Conservation (phyloP, 2,329 filamentous ascomycete genomes). For the Microdochium nivale region DNA sequence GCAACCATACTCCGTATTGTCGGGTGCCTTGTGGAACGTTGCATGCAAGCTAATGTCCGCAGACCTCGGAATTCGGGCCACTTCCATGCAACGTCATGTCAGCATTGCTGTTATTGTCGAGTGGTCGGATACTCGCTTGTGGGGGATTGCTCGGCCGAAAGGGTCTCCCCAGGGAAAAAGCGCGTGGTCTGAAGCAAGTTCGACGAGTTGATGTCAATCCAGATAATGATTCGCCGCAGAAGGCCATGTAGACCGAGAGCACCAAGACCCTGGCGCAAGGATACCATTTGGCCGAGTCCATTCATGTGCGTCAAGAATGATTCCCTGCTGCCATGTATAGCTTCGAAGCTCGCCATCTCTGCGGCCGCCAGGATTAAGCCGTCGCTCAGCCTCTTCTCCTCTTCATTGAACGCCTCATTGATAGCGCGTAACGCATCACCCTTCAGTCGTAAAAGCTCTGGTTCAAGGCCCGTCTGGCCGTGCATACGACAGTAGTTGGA, state of each 20-base stretch:
- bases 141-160: slow-evolving; percentile 4
- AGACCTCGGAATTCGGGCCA: background rate
- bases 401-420: slow-evolving; percentile 26
- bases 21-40: background rate
- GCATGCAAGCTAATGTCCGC: background rate
- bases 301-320: slow-evolving; percentile 38
- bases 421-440: slow-evolving; percentile 33
- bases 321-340: slow-evolving; percentile 33
- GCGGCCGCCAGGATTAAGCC: slow-evolving; percentile 36
- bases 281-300: slow-evolving; percentile 31
- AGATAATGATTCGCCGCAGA: slow-evolving; percentile 35
- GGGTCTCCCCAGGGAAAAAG: slow-evolving; percentile 22
- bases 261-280: slow-evolving; percentile 32
- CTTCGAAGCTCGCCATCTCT: slow-evolving; percentile 43
- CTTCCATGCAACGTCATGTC: background rate
- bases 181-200: slow-evolving; percentile 22
- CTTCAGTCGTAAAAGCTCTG: slow-evolving; percentile 29
- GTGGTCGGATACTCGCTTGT: background rate
- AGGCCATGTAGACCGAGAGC: slow-evolving; percentile 34
- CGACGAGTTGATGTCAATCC: slow-evolving; percentile 35
- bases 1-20: background rate
- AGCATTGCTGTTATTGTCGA: background rate
- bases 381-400: slow-evolving; percentile 24
- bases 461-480: slow-evolving; percentile 7
- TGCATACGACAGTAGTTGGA: slow-evolving; percentile 27